Evolutionary conservation across 176 grass and related monocot genomes (phyloP), one percentile per base, ranked within the genome.

Genomic region (Chrysopogon serrulatus): DNA sequence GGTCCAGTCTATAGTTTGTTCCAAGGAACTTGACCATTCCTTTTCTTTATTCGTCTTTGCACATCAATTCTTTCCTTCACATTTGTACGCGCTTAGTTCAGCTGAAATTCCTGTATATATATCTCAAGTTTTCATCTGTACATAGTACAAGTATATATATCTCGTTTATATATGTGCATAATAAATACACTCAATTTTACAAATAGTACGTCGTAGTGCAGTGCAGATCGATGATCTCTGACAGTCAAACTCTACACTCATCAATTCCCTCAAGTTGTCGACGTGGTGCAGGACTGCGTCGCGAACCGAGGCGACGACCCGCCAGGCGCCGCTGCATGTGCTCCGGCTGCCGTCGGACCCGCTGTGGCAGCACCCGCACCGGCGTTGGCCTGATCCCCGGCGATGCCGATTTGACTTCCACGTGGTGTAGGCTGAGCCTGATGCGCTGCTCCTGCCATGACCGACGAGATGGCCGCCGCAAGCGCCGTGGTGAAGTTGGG

Each of bases 401-500:
- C 76, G 15, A 49, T 71, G 17, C 5, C 77, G 14, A 4, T 40
- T 24, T 4, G 41, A 27, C 41, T 66, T n/a, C 67, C 68, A 74
- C 74, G 87, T 3, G 80, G 76, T 68, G 71, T 83, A 42, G 82
- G 65, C 40, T 84, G 79, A 8, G 76, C 82, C 61, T 77, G 86
- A 32, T 72, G 42, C 33, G 63, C 80, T 40, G 87, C 85, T 13
- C 73, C 73, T 4, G 85, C 81, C 53, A 97, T 89, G 83, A 92
- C 86, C 8, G 95, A 92, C 65, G 90, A 88, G 80, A 94, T 94
- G 44, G 95, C 95, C 1, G 90, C 92, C 2, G 92, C 90, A 35
- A 97, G 86, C 3, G 88, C 95, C 35, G 90, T 83, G 37, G 87
- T 93, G 86, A 95, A 95, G 67, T 93, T 98, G 4, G 95, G 92